Evolutionary conservation across 108 stramenopile genomes (phyloP), one percentile per base, ranked within the genome.

Genomic region (Nitzschia sp.): DNA sequence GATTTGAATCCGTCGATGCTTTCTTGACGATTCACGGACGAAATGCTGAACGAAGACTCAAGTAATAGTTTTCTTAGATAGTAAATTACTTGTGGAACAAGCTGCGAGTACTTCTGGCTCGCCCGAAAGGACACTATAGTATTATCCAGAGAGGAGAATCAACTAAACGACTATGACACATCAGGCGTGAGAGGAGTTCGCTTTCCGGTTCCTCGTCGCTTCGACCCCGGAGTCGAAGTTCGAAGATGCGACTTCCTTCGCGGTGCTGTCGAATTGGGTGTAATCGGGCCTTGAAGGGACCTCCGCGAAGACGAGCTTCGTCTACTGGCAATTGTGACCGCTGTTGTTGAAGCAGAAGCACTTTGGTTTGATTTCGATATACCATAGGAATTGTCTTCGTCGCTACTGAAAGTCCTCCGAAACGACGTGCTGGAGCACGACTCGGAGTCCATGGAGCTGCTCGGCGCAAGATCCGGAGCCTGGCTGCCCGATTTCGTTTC

Each of bases 1-100:
- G 76, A 83, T 58, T 35, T 83, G 9, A 32, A 66, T 48, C 82
- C 82, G 4, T 50, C 48, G 16, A 50, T 50, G 48, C 19, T 50
- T 8, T 22, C 19, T 4, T 21, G 48, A 50, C 19, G 19, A 21
- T 41, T n/a, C n/a, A n/a, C n/a, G n/a, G n/a, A n/a, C n/a, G n/a
- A n/a, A n/a, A n/a, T n/a, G n/a, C n/a, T n/a, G n/a, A n/a, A n/a
- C n/a, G n/a, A n/a, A n/a, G n/a, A n/a, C n/a, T n/a, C n/a, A n/a
- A n/a, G n/a, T n/a, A n/a, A n/a, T n/a, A n/a, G n/a, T n/a, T n/a
- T n/a, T n/a, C n/a, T n/a, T n/a, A n/a, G n/a, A n/a, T n/a, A n/a
- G n/a, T n/a, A n/a, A n/a, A n/a, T n/a, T n/a, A n/a, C n/a, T n/a
- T n/a, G n/a, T n/a, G n/a, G n/a, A n/a, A n/a, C n/a, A n/a, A n/a